Conservation (phyloP, 495 filamentous ascomycete species). For the Niebla homalea region DNA sequence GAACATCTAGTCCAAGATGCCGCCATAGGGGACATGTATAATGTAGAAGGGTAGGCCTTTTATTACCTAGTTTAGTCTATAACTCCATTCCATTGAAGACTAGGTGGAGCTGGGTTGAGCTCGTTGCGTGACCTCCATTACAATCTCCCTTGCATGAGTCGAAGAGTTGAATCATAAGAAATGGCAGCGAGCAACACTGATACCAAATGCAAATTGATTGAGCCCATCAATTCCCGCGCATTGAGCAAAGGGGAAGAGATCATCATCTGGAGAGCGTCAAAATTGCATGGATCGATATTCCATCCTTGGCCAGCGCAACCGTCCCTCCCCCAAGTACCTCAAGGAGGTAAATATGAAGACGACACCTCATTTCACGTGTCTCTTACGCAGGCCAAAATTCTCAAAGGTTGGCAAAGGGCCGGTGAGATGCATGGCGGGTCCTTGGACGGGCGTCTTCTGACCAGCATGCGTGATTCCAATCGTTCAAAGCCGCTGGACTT, state of each 20-base stretch:
- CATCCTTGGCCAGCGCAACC: constrained; percentile 65
- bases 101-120: too few relatives aligned
- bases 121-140: too few relatives aligned
- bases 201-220: constrained; percentile 10
- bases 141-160: too few relatives aligned
- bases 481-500: constrained; percentile 46
- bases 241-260: constrained; percentile 63
- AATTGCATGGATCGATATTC: constrained; percentile 66
- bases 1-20: too few relatives aligned
- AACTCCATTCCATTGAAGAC: too few relatives aligned
- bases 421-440: constrained; percentile 33
- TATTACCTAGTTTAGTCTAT: too few relatives aligned
- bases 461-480: constrained; percentile 1
- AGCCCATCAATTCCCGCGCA: constrained; percentile 40
- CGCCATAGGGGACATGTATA: too few relatives aligned
- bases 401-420: constrained; percentile 73
- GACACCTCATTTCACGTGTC: constrained; percentile 55
- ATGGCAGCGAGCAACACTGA: too few relatives aligned
- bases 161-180: too few relatives aligned
- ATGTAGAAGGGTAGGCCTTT: too few relatives aligned
- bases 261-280: constrained; percentile 62
- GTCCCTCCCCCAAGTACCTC: constrained; percentile 34
- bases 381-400: constrained; percentile 49
- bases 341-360: constrained; percentile 31
- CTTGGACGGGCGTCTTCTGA: too few relatives aligned